Evolutionary conservation across 2,329 filamentous ascomycete species (phyloP).

Genomic region (Colletotrichum sp.): DNA sequence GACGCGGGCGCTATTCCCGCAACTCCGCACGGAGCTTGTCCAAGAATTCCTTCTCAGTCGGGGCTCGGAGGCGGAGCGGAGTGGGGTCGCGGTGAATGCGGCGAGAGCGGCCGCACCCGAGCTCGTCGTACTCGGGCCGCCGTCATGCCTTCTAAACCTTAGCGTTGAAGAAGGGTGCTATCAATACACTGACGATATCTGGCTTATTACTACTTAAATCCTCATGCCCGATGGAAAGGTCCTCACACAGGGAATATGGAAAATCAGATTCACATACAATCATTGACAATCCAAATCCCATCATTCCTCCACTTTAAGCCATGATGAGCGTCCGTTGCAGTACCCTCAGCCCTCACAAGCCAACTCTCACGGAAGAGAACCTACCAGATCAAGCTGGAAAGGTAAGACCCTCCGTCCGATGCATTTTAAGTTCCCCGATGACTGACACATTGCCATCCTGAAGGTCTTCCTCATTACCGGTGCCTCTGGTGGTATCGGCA

Average conservation of each 20-base stretch:
- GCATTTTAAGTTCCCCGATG: background rate
- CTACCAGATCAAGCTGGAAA: background rate
- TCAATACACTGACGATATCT: background rate
- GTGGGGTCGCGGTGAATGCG: background rate
- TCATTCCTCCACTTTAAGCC: background rate
- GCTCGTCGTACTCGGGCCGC: background rate
- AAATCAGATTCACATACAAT: background rate
- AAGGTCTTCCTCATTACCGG: background rate
- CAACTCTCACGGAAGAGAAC: background rate
- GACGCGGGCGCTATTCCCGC: background rate
- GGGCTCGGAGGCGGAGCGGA: background rate
- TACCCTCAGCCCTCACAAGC: background rate
- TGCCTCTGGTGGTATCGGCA: background rate
- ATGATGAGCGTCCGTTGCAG: background rate
- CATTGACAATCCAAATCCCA: background rate
- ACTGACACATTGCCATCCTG: rapidly evolving
- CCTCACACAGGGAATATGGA: background rate
- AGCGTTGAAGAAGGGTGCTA: background rate
- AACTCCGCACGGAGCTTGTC: background rate
- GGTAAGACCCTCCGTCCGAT: rapidly evolving
- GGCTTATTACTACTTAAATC: background rate
- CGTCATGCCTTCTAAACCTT: background rate
- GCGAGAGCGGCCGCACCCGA: background rate
- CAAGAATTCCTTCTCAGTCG: background rate
- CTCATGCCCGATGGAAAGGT: background rate